Evolutionary conservation across 306 rosid species (phyloP).

Genomic region (Potentilla sterilis): DNA sequence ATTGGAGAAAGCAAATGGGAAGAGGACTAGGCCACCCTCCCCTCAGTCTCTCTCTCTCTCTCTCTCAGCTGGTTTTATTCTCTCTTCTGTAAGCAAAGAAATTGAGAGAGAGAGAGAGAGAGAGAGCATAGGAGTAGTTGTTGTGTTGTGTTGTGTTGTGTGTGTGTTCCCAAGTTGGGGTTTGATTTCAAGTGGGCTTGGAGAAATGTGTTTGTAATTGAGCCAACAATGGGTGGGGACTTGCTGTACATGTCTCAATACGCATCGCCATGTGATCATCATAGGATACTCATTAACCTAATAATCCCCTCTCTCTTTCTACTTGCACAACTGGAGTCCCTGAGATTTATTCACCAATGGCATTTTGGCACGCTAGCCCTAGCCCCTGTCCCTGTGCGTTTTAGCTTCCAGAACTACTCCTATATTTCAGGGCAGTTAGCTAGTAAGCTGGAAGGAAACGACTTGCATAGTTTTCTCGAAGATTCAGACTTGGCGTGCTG

Average conservation of each 20-base stretch:
- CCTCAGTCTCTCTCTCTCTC: not conserved
- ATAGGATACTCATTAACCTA: conserved; percentile 30
- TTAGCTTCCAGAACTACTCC: not conserved
- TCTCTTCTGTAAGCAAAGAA: conserved; percentile 8
- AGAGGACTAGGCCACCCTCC: conserved; percentile 33
- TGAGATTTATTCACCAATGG: conserved; percentile 32
- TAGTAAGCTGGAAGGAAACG: not conserved
- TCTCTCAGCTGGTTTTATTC: not conserved
- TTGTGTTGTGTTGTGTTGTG: conserved; percentile 28
- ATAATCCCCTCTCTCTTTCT: not conserved
- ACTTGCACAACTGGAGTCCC: not conserved
- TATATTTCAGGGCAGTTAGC: conserved; percentile 7
- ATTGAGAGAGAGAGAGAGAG: conserved; percentile 18
- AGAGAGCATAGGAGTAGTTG: conserved; percentile 15
- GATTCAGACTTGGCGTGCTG: not conserved
- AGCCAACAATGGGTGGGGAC: conserved; percentile 85
- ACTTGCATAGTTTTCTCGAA: not conserved
- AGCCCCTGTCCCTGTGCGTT: not conserved
- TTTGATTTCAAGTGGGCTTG: conserved; percentile 64
- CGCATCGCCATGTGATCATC: conserved; percentile 78
- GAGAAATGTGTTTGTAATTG: conserved; percentile 61
- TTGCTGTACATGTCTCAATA: conserved; percentile 62
- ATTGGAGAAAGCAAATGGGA: conserved; percentile 50
- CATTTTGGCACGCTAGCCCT: conserved; percentile 25
- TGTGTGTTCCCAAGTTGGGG: conserved; percentile 77